A percentile compares a stretch with the other conserved stretches of the same genome.
Evolutionary conservation across 2,329 filamentous ascomycete genomes (phyloP).

Genomic region (Lasiodiplodia sp.): DNA sequence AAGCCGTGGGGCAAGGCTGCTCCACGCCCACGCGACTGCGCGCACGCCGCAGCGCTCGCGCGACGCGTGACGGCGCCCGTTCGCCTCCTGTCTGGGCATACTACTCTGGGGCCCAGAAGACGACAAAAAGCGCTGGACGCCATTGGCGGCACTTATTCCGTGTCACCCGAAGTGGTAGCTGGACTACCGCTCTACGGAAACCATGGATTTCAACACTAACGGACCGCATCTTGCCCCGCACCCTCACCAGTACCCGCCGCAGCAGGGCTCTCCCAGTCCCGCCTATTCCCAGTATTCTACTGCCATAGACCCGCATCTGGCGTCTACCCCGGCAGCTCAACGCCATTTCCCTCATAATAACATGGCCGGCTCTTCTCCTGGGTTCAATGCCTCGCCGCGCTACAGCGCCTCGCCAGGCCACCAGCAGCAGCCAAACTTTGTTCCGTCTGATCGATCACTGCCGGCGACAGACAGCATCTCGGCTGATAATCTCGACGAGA

Average conservation of each 20-base stretch:
- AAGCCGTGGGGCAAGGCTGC: slow-evolving; percentile 30
- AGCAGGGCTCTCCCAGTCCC: slow-evolving; percentile 39
- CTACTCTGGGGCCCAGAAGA: slow-evolving; percentile 29
- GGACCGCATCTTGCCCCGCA: slow-evolving; percentile 39
- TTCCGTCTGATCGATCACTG: slow-evolving; percentile 60
- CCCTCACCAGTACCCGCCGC: slow-evolving; percentile 43
- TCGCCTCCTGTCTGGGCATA: slow-evolving; percentile 33
- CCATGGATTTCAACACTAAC: slow-evolving; percentile 26
- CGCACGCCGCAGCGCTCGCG: slow-evolving; percentile 27
- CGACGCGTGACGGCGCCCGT: slow-evolving; percentile 38
- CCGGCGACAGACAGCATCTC: slow-evolving; percentile 71
- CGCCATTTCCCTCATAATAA: slow-evolving; percentile 45
- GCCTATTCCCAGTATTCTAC: slow-evolving; percentile 34
- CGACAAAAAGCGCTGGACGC: not conserved
- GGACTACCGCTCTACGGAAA: slow-evolving; percentile 10
- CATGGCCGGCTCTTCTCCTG: slow-evolving; percentile 32
- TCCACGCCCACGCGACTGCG: slow-evolving; percentile 30
- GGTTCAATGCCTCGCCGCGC: slow-evolving; percentile 43
- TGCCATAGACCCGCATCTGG: slow-evolving; percentile 17
- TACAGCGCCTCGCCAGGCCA: slow-evolving; percentile 48
- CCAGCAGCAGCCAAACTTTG: slow-evolving; percentile 41
- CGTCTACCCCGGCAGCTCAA: slow-evolving; percentile 23
- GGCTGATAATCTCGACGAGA: slow-evolving; percentile 76
- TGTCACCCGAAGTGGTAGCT: not conserved
- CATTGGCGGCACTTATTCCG: slow-evolving; percentile 10